Evolutionary conservation across 306 rosid genomes (phyloP).

Genomic region (Castanea crenata): DNA sequence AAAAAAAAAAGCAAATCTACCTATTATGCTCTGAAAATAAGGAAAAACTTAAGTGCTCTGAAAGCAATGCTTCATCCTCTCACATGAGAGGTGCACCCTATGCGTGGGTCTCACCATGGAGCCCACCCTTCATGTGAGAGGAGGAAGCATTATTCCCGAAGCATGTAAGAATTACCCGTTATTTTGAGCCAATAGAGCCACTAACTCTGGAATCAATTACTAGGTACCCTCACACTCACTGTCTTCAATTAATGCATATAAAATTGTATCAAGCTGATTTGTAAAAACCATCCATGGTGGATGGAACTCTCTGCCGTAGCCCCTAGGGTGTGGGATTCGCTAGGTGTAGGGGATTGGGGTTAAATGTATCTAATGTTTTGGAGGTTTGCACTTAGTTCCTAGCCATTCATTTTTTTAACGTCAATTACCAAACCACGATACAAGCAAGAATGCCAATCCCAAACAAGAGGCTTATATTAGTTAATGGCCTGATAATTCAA

Average conservation of each 20-base stretch:
- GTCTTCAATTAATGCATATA: too few species aligned
- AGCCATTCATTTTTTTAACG: neutral
- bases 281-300: neutral
- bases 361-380: neutral
- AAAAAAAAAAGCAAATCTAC: too few species aligned
- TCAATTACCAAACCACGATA: neutral
- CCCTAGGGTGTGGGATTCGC: conserved; percentile 20
- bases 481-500: neutral
- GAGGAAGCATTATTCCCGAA: too few species aligned
- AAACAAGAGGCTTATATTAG: neutral
- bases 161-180: too few species aligned
- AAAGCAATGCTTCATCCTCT: too few species aligned
- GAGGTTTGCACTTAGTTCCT: neutral
- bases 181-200: neutral
- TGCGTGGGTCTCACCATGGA: too few species aligned
- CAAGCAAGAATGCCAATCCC: neutral
- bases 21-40: too few species aligned
- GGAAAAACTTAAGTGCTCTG: too few species aligned
- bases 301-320: conserved; percentile 24
- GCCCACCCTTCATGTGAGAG: too few species aligned
- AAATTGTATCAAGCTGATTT: neutral
- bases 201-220: neutral
- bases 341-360: neutral
- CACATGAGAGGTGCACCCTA: too few species aligned
- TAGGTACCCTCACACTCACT: neutral